Conservation (phyloP, 2,329 filamentous ascomycete species). For the Trichoderma brevicompactum region DNA sequence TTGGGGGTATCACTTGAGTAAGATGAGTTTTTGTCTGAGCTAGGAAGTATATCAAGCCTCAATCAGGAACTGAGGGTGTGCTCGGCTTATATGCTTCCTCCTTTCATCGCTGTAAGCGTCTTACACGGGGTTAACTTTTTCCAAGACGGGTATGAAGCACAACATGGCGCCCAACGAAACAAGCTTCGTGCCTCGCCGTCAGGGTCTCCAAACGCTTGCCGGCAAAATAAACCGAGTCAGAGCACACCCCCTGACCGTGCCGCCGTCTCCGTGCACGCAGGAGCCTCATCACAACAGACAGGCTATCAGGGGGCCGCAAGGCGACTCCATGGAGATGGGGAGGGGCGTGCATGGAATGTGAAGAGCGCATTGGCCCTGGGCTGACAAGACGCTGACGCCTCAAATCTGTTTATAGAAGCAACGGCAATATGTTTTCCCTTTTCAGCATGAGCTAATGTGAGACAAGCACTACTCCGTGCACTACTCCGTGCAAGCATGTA, state of each 20-base stretch:
- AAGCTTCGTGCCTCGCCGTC: background rate
- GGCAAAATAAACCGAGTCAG: slow-evolving; percentile 1
- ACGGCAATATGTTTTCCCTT: background rate
- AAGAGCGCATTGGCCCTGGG: background rate
- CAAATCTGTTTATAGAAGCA: slow-evolving; percentile 10
- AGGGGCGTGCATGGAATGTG: slow-evolving; percentile 9
- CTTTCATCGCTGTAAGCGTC: background rate
- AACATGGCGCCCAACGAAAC: slow-evolving; percentile 6
- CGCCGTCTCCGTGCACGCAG: background rate
- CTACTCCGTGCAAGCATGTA: background rate
- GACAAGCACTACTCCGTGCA: background rate
- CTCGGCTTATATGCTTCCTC: slow-evolving; percentile 18
- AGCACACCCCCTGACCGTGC: slow-evolving; percentile 8
- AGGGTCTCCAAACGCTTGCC: slow-evolving; percentile 13
- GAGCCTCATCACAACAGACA: slow-evolving; percentile 1
- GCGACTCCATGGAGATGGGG: background rate
- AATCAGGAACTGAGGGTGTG: slow-evolving; percentile 14
- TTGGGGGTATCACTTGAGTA: slow-evolving; percentile 13
- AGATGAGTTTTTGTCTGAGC: slow-evolving; percentile 1
- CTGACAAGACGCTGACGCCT: slow-evolving; percentile 12
- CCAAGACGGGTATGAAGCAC: background rate
- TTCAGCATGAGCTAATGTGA: background rate
- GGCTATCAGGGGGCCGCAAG: background rate
- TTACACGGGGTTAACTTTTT: background rate
- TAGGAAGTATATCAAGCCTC: slow-evolving; percentile 9